These are phyloP conservation scores for Rhamnella rubrinervis DNA, from an alignment of 331 rosid genomes.

Conservation along the genomic window DNA sequence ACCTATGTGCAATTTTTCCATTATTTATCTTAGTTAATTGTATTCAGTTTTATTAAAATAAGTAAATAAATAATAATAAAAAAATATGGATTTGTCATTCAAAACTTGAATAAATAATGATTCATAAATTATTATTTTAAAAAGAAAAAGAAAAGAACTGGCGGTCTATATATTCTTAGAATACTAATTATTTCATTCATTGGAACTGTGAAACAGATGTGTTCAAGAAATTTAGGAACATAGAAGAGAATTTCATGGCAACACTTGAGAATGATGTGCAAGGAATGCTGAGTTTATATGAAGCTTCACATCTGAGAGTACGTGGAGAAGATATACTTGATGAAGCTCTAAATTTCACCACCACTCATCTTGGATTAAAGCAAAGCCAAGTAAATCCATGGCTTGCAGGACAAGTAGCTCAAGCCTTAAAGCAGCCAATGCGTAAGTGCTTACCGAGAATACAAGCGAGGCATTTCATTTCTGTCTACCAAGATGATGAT, in stretches of 20 bases:
- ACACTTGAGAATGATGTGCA: background rate
- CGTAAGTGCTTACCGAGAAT: conserved; percentile 5
- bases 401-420: background rate
- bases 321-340: conserved; percentile 43
- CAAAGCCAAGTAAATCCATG: background rate
- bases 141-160: too few species aligned
- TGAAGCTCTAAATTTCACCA: conserved; percentile 35
- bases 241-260: conserved; percentile 8
- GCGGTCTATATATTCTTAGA: too few species aligned
- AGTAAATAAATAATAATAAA: too few species aligned
- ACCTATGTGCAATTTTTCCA: too few species aligned
- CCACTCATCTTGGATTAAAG: background rate
- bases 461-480: conserved; percentile 11
- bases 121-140: too few species aligned
- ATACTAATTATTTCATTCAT: too few species aligned
- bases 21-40: too few species aligned
- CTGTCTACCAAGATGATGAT: conserved; percentile 18
- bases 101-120: too few species aligned
- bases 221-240: too few species aligned
- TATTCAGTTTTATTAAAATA: too few species aligned
- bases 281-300: conserved; percentile 35
- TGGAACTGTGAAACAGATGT: too few species aligned
- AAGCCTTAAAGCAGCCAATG: conserved; percentile 4
- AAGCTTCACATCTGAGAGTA: conserved; percentile 29
- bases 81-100: too few species aligned